phyloP scores from a whole-genome alignment of 164 flowering plant species.

The Brasenia schreberi region DNA sequence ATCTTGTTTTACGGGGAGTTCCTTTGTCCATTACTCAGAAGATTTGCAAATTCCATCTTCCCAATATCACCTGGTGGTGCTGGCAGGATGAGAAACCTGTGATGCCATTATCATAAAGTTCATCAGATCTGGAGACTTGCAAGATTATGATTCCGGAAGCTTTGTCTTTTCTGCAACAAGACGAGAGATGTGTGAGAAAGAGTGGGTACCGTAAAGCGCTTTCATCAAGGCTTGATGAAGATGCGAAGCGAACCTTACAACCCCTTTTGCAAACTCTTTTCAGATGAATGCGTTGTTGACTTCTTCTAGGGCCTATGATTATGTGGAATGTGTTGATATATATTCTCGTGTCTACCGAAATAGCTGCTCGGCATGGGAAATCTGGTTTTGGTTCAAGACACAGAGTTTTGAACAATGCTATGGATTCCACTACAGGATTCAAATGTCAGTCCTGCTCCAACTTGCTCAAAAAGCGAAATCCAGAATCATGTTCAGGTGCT shows the following conservation, averaged over 20 bases:
- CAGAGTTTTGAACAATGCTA: conserved; percentile 41
- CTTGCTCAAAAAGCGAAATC: conserved; percentile 32
- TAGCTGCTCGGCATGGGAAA: conserved; percentile 57
- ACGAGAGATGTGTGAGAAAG: conserved; percentile 34
- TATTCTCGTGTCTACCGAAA: conserved; percentile 73
- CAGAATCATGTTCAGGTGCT: conserved; percentile 40
- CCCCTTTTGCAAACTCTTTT: conserved; percentile 33
- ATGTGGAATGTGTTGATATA: conserved; percentile 87
- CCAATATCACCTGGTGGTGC: conserved; percentile 35
- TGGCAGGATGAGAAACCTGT: conserved; percentile 15
- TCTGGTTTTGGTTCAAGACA: conserved; percentile 29
- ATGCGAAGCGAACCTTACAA: conserved; percentile 26
- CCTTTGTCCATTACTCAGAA: conserved; percentile 88
- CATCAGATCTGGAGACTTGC: conserved; percentile 8
- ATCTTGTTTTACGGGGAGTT: conserved; percentile 62
- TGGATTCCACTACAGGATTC: conserved; percentile 54
- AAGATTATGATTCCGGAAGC: conserved; percentile 33
- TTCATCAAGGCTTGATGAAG: conserved; percentile 17
- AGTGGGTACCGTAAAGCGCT: conserved; percentile 20
- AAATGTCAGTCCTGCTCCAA: conserved; percentile 45
- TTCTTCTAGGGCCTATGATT: conserved; percentile 38
- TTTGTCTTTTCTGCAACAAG: conserved; percentile 39
- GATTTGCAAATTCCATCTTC: conserved; percentile 73
- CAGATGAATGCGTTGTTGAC: conserved; percentile 25
- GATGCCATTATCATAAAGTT: conserved; percentile 9